These are phyloP conservation scores for Aurantiochytrium sp. DNA, from an alignment of 108 stramenopile genomes.

Conservation along the genomic window DNA sequence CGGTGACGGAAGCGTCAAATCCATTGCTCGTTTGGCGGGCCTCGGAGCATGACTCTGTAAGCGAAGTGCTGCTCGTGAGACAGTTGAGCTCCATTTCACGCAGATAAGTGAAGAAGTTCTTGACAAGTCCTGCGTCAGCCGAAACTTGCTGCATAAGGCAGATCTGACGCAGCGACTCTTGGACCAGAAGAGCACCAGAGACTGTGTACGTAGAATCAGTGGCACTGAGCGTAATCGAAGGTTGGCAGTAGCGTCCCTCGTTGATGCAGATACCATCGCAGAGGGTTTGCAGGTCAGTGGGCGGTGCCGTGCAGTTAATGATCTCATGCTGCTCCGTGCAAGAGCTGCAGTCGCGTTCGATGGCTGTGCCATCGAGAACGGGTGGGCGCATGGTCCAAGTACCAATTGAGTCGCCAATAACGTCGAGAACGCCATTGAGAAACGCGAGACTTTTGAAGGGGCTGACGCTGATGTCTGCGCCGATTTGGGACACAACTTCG, in stretches of 20 bases:
- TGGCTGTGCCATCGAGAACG: background rate
- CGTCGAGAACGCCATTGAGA: background rate
- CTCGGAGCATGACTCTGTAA: background rate
- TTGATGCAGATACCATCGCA: background rate
- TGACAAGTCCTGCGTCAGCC: background rate
- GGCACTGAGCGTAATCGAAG: background rate
- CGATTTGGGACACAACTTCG: background rate
- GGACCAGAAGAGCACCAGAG: background rate
- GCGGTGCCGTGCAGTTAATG: background rate
- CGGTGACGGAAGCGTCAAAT: background rate
- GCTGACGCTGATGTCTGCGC: background rate
- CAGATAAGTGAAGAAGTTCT: background rate
- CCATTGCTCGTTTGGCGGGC: background rate
- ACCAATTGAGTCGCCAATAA: background rate
- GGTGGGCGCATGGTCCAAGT: background rate
- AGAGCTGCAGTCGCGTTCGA: background rate
- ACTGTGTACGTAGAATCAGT: background rate
- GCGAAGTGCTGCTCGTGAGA: background rate
- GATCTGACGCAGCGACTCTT: background rate
- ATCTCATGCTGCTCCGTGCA: background rate
- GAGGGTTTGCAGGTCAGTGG: background rate
- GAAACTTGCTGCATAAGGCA: background rate
- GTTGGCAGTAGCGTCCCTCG: background rate
- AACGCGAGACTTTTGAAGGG: background rate
- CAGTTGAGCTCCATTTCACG: background rate